Conservation (phyloP, 2,329 filamentous ascomycete species). For the Tolypocladium ophioglossoides region DNA sequence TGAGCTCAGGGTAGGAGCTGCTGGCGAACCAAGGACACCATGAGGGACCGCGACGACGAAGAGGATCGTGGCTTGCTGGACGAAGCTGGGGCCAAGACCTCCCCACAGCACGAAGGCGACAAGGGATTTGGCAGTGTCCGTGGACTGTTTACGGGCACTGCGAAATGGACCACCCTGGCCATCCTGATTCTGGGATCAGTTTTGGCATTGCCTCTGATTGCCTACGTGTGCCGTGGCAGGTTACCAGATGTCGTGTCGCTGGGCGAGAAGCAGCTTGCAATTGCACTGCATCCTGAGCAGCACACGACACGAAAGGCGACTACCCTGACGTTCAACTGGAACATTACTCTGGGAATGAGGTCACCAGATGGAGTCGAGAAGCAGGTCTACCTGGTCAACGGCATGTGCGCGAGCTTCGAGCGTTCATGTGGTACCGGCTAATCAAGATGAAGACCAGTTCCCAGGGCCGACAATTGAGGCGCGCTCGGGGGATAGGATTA, state of each 20-base stretch:
- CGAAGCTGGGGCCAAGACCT: neutral
- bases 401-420: conserved; percentile 1
- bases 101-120: neutral
- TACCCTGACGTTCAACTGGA: conserved; percentile 10
- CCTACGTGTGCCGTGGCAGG: neutral
- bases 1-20: neutral
- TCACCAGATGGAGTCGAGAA: conserved; percentile 14
- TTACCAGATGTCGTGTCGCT: neutral
- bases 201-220: conserved; percentile 2
- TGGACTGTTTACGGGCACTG: neutral
- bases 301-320: conserved; percentile 6
- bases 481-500: conserved; percentile 59
- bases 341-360: conserved; percentile 7
- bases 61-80: conserved; percentile 3
- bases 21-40: neutral
- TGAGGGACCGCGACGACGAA: conserved; percentile 1
- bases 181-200: neutral
- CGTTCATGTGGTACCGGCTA: neutral
- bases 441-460: conserved; percentile 35
- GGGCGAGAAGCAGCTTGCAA: conserved; percentile 5
- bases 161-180: conserved; percentile 1
- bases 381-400: conserved; percentile 14
- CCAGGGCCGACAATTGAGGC: conserved; percentile 60
- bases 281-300: conserved; percentile 6
- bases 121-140: neutral